Evolutionary conservation across 2,329 filamentous ascomycete genomes (phyloP).

Genomic region (Coniochaeta sp.): DNA sequence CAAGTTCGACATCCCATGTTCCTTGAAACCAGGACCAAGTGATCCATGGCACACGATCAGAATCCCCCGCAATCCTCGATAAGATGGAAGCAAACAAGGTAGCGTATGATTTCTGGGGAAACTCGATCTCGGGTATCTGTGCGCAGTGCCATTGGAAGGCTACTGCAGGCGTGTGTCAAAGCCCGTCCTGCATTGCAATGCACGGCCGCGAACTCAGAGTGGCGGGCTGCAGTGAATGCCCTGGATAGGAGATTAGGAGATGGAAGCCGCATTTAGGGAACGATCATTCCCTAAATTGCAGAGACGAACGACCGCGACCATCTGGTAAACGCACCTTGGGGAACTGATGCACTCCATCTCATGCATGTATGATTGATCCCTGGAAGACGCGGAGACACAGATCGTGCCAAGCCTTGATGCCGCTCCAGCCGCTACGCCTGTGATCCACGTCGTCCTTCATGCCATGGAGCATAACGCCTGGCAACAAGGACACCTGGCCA

Average conservation of each 20-base stretch:
- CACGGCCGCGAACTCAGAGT: neutral
- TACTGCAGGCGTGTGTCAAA: neutral
- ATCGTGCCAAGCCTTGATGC: neutral
- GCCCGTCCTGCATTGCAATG: neutral
- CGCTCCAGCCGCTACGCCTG: neutral
- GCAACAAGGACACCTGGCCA: neutral
- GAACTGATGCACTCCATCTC: neutral
- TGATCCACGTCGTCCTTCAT: neutral
- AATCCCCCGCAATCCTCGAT: neutral
- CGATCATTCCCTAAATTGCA: neutral
- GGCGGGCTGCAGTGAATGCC: too few species aligned
- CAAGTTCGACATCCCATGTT: neutral
- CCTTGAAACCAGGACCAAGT: neutral
- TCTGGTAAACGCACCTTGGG: neutral
- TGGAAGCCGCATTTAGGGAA: neutral
- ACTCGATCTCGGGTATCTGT: neutral
- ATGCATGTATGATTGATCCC: neutral
- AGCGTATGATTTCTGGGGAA: neutral
- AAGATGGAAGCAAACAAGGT: neutral
- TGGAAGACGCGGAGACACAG: neutral
- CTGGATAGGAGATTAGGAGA: neutral
- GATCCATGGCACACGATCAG: neutral
- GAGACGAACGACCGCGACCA: neutral
- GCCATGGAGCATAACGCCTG: neutral
- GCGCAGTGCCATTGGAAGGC: neutral